These are phyloP conservation scores for Wallacemonas sp. DNA, from an alignment of 208 protist species.

Conservation along the genomic window DNA sequence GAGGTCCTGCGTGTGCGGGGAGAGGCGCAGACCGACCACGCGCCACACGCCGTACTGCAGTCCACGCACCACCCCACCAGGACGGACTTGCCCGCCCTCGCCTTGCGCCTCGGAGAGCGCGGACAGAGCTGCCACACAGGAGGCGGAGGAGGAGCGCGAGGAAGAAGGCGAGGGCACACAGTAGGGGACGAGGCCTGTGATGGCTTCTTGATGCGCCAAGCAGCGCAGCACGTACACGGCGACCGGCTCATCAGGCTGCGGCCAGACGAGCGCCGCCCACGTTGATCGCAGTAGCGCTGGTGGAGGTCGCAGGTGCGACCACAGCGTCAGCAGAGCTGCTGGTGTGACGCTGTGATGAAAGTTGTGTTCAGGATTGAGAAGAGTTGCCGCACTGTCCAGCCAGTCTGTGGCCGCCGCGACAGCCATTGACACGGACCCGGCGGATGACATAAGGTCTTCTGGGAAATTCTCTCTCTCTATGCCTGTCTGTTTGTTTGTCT, in stretches of 20 bases:
- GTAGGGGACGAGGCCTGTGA: constrained; percentile 20
- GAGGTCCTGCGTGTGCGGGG: constrained; percentile 36
- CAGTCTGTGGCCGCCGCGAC: constrained; percentile 22
- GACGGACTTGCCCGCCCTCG: too few relatives aligned
- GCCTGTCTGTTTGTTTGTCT: too few relatives aligned
- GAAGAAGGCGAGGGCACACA: not conserved
- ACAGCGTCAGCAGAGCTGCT: constrained; percentile 32
- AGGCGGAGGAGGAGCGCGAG: not conserved
- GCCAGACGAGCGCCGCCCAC: constrained; percentile 64
- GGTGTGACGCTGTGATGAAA: constrained; percentile 21
- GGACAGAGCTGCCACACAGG: not conserved
- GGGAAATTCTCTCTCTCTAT: too few relatives aligned
- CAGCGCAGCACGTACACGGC: constrained; percentile 68
- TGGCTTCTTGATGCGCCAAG: constrained; percentile 37
- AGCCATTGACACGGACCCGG: not conserved
- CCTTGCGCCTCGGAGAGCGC: too few relatives aligned
- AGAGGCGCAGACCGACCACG: constrained; percentile 51
- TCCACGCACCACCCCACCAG: too few relatives aligned
- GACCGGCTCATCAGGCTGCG: constrained; percentile 56
- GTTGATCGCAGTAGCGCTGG: constrained; percentile 40
- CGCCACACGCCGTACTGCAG: constrained; percentile 32
- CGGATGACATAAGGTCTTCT: not conserved
- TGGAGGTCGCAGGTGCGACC: constrained; percentile 31
- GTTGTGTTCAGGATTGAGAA: constrained; percentile 36
- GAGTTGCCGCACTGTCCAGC: constrained; percentile 27